Evolutionary conservation across 805 yeast genomes (phyloP), one percentile per base, ranked within the genome.

Genomic region (Myxozyma sirexii): DNA sequence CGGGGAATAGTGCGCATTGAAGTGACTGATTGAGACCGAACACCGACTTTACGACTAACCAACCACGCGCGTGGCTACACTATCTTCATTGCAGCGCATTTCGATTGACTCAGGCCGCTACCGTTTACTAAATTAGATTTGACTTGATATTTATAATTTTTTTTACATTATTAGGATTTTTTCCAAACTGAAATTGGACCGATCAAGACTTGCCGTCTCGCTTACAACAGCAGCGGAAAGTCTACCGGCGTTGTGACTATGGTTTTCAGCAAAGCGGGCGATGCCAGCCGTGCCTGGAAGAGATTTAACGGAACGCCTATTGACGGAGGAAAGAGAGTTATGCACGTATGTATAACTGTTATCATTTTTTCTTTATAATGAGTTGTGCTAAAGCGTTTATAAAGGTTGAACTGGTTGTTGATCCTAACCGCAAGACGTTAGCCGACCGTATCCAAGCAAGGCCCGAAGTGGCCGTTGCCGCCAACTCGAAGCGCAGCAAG

Each of bases 241-340:
- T 90, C 96, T 66, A 88, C 88, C 65, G 99, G 99, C 76, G 83
- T 85, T 78, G 97, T 96, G 64, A 90, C 94, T 59, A 83, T 94
- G 70, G 80, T 86, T 60, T 94, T 94, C 80, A 84, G 78, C 71
- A 79, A 80, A 60, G 74, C 82, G 53, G 85, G 85, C 60, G 80
- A 81, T 73, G 98, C 98, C 54, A 77, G 82, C 63, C 80, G 78
- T 70, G 96, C 97, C 51, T 88, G 88, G 70, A 83, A 84, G 71
- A 86, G 85, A 70, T 93, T 87, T 79, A 88, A 93, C 75, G 93
- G 94, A 71, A 93, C 96, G 46, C 92, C 97, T 71, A 88, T 94
- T 69, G 99, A 94, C 72, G 86, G 86, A 56, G 97, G 97, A 62
- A 81, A 85, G 62, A 75, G 83, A 67, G 87, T 80, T 74, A 82